Evolutionary conservation across 1,284 basidiomycete species (phyloP).

Genomic region (Leccinum fallax): DNA sequence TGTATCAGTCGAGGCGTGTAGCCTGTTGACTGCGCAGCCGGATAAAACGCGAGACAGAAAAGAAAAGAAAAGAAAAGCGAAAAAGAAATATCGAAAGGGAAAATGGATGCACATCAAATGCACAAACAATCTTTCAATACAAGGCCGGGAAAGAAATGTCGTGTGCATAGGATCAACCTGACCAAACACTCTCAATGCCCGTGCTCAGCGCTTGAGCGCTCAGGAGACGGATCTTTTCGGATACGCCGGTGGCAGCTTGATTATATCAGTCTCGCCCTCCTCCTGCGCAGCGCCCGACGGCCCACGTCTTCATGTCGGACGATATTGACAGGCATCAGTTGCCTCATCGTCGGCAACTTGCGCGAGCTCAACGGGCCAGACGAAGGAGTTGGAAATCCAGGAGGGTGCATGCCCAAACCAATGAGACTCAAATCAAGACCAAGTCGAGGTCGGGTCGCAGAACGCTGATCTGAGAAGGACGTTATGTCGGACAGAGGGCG

Average conservation of each 20-base stretch:
- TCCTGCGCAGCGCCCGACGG: slow-evolving; percentile 22
- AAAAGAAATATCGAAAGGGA: background rate
- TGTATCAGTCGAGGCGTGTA: slow-evolving; percentile 9
- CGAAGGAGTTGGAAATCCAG: background rate
- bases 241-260: slow-evolving; percentile 81
- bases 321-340: slow-evolving; percentile 71
- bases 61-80: too few relatives aligned
- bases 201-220: background rate
- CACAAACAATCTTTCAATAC: background rate
- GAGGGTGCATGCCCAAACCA: background rate
- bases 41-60: background rate
- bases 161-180: background rate
- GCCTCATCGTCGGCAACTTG: slow-evolving; percentile 44
- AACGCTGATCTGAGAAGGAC: slow-evolving; percentile 24
- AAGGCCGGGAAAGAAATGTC: background rate
- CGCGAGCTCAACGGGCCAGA: slow-evolving; percentile 39
- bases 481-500: slow-evolving; percentile 18
- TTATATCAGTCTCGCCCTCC: slow-evolving; percentile 57
- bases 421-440: slow-evolving; percentile 18
- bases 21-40: slow-evolving; percentile 1
- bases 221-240: slow-evolving; percentile 21
- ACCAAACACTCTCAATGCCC: background rate
- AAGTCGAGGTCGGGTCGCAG: slow-evolving; percentile 26
- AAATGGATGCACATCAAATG: background rate
- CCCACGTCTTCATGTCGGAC: slow-evolving; percentile 80